These are phyloP conservation scores for Tremellales sp. DNA, from an alignment of 1,284 basidiomycete genomes.

Conservation along the genomic window DNA sequence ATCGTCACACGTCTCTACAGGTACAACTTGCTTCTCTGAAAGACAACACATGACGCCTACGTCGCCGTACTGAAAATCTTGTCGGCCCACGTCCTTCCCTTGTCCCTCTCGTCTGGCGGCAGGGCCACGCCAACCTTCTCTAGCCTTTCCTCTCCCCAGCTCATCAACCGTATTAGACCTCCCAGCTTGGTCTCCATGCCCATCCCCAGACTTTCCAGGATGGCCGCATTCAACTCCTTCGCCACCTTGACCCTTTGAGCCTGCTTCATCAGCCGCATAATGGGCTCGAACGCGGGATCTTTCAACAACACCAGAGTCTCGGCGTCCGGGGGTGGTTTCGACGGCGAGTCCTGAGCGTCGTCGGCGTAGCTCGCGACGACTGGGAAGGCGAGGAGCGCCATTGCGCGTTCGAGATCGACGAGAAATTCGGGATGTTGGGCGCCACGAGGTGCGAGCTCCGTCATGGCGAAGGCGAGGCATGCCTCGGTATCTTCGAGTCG, in stretches of 20 bases:
- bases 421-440: constrained; percentile 94
- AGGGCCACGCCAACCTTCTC: constrained; percentile 52
- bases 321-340: constrained; percentile 50
- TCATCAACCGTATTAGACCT: constrained; percentile 76
- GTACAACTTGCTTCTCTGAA: neutral
- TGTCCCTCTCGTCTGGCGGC: constrained; percentile 19
- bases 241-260: constrained; percentile 89
- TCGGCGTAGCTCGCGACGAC: constrained; percentile 51
- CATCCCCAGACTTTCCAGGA: constrained; percentile 84
- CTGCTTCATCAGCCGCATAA: constrained; percentile 63
- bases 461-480: constrained; percentile 85
- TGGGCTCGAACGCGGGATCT: constrained; percentile 40
- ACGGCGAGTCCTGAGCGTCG: constrained; percentile 14
- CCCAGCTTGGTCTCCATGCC: constrained; percentile 88
- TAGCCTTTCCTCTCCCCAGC: constrained; percentile 81
- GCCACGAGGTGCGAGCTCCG: constrained; percentile 87
- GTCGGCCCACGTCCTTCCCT: constrained; percentile 30
- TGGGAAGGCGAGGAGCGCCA: constrained; percentile 88
- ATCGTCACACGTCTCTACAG: no score
- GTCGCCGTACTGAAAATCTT: constrained; percentile 15
- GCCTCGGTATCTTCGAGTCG: constrained; percentile 72
- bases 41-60: neutral
- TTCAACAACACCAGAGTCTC: constrained; percentile 18
- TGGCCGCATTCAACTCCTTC: constrained; percentile 85
- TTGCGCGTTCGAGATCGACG: constrained; percentile 85